Base-by-base conservation (phyloP, 176 grass and related monocot genomes). In the Carex kokanica region DNA sequence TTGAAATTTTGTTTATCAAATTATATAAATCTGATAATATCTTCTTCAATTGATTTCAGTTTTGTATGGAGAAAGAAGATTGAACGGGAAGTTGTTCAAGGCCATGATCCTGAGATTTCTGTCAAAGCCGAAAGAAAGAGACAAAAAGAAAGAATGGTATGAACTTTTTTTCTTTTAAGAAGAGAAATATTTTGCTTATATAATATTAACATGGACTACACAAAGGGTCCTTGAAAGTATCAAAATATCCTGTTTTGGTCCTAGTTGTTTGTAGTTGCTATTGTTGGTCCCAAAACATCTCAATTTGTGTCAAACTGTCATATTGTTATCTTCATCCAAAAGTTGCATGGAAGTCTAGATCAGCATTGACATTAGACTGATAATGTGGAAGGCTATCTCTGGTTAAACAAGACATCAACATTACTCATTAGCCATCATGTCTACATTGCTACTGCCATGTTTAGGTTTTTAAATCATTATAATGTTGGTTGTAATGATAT, bases 31-130 rank as follows among this genome's bases (percentile, higher is more conserved):
- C 52, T 68, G 81, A 17, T 79, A 23, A 52, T 27, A 20, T 85
- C 23, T n/a, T 86, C 17, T 84, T 74, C 15, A 60, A 82, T 31
- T 41, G 1, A 53, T 88, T 82, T 52, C 86, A 95, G 96, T 0
- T 98, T 95, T 91, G 93, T 98, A 54, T 98, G 96, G 96, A 90
- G 89, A 85, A 98, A 98, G 85, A 98, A 98, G 88, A 98, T 95
- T 87, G 96, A 98, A 84, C 86, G 84, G 29, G 91, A 94, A 93
- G 83, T 98, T 43, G 41, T 82, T 82, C 91, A 94, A 88, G 96
- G 96, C 69, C 88, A 88, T 85, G 88, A 83, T 70, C 62, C 91
- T 40, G 91, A 98, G 25, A 90, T 94, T 87, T 98, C 96, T 74
- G 89, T 95, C n/a, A 98, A 98, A 91, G 18, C 91, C 40, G 91